Evolutionary conservation across 176 grass and related monocot genomes (phyloP).

Genomic region (Juncus inflexus): DNA sequence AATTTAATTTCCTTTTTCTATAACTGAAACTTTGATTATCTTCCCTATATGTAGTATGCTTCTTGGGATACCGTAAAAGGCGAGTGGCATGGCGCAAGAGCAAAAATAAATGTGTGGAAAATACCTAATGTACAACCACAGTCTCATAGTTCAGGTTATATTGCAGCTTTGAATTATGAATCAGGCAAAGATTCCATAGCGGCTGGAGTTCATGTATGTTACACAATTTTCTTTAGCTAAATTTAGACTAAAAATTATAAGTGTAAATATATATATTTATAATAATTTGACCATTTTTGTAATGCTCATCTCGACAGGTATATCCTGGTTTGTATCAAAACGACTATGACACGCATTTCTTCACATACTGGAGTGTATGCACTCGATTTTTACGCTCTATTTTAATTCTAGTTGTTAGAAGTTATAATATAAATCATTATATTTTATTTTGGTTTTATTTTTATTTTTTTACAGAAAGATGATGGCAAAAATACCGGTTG

Average conservation of each 20-base stretch:
- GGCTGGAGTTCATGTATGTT: constrained; percentile 28
- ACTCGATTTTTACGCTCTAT: too few species aligned
- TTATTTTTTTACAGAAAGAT: constrained; percentile 5
- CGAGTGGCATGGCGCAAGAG: constrained; percentile 25
- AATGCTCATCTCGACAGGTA: neutral
- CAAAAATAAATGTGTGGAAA: constrained; percentile 29
- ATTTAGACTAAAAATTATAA: neutral
- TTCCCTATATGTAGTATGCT: too few species aligned
- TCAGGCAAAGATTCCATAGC: neutral
- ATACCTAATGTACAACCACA: constrained; percentile 2
- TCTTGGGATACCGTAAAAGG: too few species aligned
- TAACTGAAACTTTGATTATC: too few species aligned
- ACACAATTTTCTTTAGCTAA: neutral
- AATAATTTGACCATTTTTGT: neutral
- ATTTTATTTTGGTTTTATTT: neutral
- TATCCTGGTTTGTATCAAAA: neutral
- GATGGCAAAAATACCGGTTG: constrained; percentile 25
- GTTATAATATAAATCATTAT: neutral
- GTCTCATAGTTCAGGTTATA: constrained; percentile 9
- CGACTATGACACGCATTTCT: constrained; percentile 29
- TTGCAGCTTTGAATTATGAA: neutral
- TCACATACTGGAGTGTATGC: constrained; percentile 28
- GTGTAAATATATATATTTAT: neutral
- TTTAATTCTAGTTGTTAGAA: neutral
- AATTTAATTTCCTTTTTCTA: too few species aligned